These are phyloP conservation scores for Lactarius hatsudake DNA, from an alignment of 768 basidiomycete genomes.

Conservation along the genomic window DNA sequence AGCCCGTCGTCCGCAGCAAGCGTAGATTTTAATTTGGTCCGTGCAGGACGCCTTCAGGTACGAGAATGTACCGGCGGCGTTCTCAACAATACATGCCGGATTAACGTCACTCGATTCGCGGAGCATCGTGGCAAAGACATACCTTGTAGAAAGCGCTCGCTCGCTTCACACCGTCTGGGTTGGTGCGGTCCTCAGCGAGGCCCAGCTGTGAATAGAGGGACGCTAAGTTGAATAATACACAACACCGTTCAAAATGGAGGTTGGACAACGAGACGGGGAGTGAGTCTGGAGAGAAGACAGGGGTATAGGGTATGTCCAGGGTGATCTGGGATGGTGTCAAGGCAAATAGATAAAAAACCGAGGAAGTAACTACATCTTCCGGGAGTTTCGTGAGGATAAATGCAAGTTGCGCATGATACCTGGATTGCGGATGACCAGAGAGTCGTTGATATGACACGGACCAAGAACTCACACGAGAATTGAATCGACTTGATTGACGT, in stretches of 20 bases:
- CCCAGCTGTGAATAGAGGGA: conserved; percentile 84
- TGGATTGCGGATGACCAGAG: conserved; percentile 35
- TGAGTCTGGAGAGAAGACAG: conserved; percentile 58
- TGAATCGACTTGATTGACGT: conserved; percentile 53
- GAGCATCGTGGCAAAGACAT: conserved; percentile 4
- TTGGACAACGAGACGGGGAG: conserved; percentile 65
- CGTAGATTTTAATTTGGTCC: conserved; percentile 49
- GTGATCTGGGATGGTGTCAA: conserved; percentile 50
- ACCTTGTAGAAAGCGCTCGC: conserved; percentile 73
- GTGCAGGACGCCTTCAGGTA: conserved; percentile 53
- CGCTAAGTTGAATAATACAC: conserved; percentile 81
- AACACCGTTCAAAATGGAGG: conserved; percentile 78
- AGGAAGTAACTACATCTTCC: conserved; percentile 54
- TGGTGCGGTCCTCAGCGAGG: conserved; percentile 63
- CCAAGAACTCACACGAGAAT: conserved; percentile 53
- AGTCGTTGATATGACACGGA: conserved; percentile 10
- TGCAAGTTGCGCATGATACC: conserved; percentile 89
- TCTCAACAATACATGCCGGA: conserved; percentile 37
- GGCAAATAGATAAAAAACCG: conserved; percentile 9
- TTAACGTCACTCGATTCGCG: not conserved
- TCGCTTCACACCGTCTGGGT: conserved; percentile 78
- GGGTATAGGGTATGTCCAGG: conserved; percentile 69
- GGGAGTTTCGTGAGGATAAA: conserved; percentile 86
- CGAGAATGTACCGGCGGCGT: conserved; percentile 68
- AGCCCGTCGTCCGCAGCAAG: conserved; percentile 50